These are phyloP conservation scores for Fusarium oxysporum DNA, from an alignment of 2,329 filamentous ascomycete genomes.

Conservation along the genomic window DNA sequence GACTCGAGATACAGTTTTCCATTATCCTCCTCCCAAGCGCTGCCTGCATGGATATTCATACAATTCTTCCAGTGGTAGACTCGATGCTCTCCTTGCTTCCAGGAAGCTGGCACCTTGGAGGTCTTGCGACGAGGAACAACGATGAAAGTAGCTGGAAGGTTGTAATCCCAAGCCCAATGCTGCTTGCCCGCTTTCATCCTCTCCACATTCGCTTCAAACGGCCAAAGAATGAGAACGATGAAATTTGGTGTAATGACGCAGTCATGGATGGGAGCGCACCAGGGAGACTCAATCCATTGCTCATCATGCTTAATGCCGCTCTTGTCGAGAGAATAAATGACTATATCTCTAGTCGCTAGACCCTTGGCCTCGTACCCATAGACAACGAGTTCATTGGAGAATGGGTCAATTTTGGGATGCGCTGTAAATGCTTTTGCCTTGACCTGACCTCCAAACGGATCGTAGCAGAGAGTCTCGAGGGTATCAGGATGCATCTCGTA, in stretches of 20 bases:
- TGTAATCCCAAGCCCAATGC: slow-evolving; percentile 24
- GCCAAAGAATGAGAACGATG: slow-evolving; percentile 19
- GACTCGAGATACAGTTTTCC: slow-evolving; percentile 22
- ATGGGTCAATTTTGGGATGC: slow-evolving; percentile 21
- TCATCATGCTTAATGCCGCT: slow-evolving; percentile 15
- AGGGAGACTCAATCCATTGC: slow-evolving; percentile 30
- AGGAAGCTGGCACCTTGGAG: background rate
- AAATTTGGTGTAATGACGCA: slow-evolving; percentile 25
- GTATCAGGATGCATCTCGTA: slow-evolving; percentile 29
- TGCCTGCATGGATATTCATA: slow-evolving; percentile 18
- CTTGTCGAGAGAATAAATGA: slow-evolving; percentile 11
- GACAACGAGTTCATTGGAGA: slow-evolving; percentile 11
- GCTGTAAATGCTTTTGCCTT: slow-evolving; percentile 26
- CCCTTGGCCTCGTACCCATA: slow-evolving; percentile 35
- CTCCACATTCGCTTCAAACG: slow-evolving; percentile 6
- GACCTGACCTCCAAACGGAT: slow-evolving; percentile 7
- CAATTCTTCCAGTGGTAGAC: slow-evolving; percentile 25
- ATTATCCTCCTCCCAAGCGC: slow-evolving; percentile 20
- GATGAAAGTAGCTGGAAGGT: slow-evolving; percentile 9
- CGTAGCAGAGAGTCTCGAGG: slow-evolving; percentile 18
- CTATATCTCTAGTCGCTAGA: slow-evolving; percentile 15
- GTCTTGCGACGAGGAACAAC: slow-evolving; percentile 1
- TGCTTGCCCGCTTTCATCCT: slow-evolving; percentile 18
- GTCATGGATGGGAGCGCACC: slow-evolving; percentile 21
- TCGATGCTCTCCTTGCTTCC: slow-evolving; percentile 18